These are phyloP conservation scores for Starmerella bombi DNA, from an alignment of 805 yeast species.

Conservation along the genomic window DNA sequence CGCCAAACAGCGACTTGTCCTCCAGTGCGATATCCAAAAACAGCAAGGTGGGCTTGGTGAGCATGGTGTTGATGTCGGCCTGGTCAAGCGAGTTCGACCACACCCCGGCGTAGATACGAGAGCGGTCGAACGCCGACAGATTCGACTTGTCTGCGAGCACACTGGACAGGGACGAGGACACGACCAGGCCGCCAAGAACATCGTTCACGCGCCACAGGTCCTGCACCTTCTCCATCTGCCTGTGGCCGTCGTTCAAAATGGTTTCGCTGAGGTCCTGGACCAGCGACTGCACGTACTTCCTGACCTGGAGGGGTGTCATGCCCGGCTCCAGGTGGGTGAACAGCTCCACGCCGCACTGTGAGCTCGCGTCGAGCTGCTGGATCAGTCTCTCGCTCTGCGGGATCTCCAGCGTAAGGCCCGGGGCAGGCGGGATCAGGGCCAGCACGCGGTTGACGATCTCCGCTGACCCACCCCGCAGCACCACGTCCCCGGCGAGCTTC, in stretches of 20 bases:
- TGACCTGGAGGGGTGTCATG: slow-evolving; percentile 7
- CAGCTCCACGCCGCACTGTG: slow-evolving; percentile 9
- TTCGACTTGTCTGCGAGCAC: slow-evolving; percentile 34
- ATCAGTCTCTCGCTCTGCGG: slow-evolving; percentile 5
- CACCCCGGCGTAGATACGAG: slow-evolving; percentile 46
- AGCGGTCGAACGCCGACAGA: slow-evolving; percentile 30
- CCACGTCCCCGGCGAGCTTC: slow-evolving; percentile 10
- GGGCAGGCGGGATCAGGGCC: slow-evolving; percentile 7
- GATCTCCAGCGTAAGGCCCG: slow-evolving; percentile 7
- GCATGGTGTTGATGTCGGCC: slow-evolving; percentile 31
- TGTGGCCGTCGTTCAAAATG: slow-evolving; percentile 33
- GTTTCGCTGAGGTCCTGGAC: background rate
- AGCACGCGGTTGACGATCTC: slow-evolving; percentile 6
- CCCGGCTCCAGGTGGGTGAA: slow-evolving; percentile 6
- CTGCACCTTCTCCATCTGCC: slow-evolving; percentile 60
- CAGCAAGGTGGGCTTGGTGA: slow-evolving; percentile 52
- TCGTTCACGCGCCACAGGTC: slow-evolving; percentile 48
- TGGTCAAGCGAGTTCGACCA: slow-evolving; percentile 64
- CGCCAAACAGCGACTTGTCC: slow-evolving; percentile 6
- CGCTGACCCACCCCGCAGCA: slow-evolving; percentile 5
- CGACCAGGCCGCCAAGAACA: slow-evolving; percentile 36
- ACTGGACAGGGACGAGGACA: slow-evolving; percentile 62
- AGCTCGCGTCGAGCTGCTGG: background rate
- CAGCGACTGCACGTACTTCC: slow-evolving; percentile 8
- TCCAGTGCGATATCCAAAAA: slow-evolving; percentile 44